Evolutionary conservation across 768 basidiomycete species (phyloP).

Genomic region (Leccinellum rugosiceps): DNA sequence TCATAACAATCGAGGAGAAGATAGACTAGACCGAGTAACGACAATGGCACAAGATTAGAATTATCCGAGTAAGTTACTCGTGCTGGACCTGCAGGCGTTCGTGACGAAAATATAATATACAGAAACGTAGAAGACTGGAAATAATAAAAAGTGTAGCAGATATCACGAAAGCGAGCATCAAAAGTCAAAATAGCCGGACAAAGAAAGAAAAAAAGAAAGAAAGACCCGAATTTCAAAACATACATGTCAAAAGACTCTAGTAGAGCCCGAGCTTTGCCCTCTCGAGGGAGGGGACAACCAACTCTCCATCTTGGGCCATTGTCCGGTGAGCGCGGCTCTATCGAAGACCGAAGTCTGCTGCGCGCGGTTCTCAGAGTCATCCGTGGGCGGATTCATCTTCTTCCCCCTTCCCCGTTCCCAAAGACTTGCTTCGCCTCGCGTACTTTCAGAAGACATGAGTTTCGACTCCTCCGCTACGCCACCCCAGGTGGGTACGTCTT

Average conservation of each 20-base stretch:
- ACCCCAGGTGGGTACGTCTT: constrained; percentile 14
- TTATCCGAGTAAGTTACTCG: constrained; percentile 34
- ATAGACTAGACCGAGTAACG: constrained; percentile 13
- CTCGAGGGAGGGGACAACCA: constrained; percentile 30
- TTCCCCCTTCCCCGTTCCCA: constrained; percentile 28
- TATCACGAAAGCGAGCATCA: constrained; percentile 10
- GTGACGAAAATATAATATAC: constrained; percentile 24
- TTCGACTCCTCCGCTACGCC: constrained; percentile 3
- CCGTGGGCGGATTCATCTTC: constrained; percentile 14
- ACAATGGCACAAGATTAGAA: constrained; percentile 24
- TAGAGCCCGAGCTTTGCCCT: constrained; percentile 30
- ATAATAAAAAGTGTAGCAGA: constrained; percentile 6
- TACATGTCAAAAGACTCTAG: constrained; percentile 28
- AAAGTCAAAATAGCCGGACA: not conserved
- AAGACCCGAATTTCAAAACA: not conserved
- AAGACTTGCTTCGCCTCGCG: constrained; percentile 5
- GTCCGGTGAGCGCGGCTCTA: constrained; percentile 26
- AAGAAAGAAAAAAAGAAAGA: not conserved
- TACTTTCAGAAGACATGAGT: not conserved
- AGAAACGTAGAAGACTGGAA: constrained; percentile 13
- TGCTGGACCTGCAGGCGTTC: constrained; percentile 27
- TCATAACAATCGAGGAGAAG: constrained; percentile 8
- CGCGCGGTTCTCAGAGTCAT: constrained; percentile 21
- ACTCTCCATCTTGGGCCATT: constrained; percentile 36
- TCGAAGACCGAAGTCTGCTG: constrained; percentile 26